Base-by-base conservation (phyloP, 2,329 filamentous ascomycete genomes). In the Amphichorda felina region DNA sequence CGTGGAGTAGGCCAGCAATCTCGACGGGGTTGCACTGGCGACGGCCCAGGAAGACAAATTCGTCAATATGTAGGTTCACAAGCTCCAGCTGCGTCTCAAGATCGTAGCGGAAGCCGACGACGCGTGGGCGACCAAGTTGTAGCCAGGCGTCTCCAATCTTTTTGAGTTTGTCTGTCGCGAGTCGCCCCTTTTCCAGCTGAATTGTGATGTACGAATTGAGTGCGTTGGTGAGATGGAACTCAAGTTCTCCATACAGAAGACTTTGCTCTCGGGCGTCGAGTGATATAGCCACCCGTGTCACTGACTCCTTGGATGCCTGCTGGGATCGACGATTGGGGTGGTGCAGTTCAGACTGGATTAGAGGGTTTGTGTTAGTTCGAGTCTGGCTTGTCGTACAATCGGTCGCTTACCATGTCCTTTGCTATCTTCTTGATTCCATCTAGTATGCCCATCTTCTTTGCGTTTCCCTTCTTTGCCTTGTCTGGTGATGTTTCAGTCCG, bases 31-130 rank as follows among this genome's bases (percentile, higher is more conserved):
- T 56, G 18, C 56, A 55, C 37, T 68, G 61, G 8, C 58, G 53
- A 3, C 59, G 59, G 22, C 69, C 68, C 43, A 68, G 66, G 51
- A 76, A 76, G 24, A 61, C 62, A 45, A 77, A 76, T 16, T 67
- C 61, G 8, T 64, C 50, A 19, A 63, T 48, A 42, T 76, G 72
- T 8, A 67, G 47, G 13, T 50, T 46, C 16, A 75, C 50, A 9
- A 77, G 60, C 9, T 72, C 68, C n/a, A 76, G 47, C 51, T 76
- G 72, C 1, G 71, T 75, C 53, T 75, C 71, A 3, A 75, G 50
- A 40, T 77, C 71, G 48, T 72, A 76, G 14, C 70, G 67, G 49
- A 75, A 76, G 10, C 68, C 66, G 16, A 71, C 51, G 8, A 76
- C 70, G 37, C 60, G 63, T 5, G 71, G 69, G 0, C 68, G 68